Evolutionary conservation across 2,329 filamentous ascomycete genomes (phyloP), one percentile per base, ranked within the genome.

Genomic region (Elsinoe perseae): DNA sequence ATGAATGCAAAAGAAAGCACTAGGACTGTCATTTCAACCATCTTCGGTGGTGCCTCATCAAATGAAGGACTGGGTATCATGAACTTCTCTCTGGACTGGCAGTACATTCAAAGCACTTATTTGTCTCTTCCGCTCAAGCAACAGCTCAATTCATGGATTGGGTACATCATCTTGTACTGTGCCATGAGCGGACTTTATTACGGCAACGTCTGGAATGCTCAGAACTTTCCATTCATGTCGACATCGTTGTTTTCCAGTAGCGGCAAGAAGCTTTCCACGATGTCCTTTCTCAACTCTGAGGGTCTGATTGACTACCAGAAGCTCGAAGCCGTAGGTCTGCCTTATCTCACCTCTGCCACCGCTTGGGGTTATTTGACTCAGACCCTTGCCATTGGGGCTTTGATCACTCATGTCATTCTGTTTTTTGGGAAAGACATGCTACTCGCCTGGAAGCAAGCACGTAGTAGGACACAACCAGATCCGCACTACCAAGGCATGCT

Each of bases 391-490:
- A 82, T 82, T 50, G 80, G 80, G 1, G 80, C 80, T 4, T 64
- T 82, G 21, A 68, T 81, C 25, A 64, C 71, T 2, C 80, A 82
- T 59, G 76, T 73, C 59, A 57, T 77, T 50, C 64, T 81, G 4
- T 82, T 83, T 62, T 82, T 77, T 77, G 77, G 79, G 2, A 70
- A 71, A 3, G 80, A 82, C 57, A 70, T 81, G n/a, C 46, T 69
- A 2, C 62, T 62, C 5, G 69, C 80, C 0, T 80, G 72, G 64
- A 76, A 74, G 62, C 75, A 68, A n/a, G 73, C 77, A 0, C 73
- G 59, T 18, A 62, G 66, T 2, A 74, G 75, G 3, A 66, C 61
- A 9, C 77, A 70, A 21, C 72, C 74, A 14, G 80, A 82, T 56
- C 73, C 69, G 0, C 80, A 82, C 61, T 78, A 82, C 60, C 65